Conservation (phyloP, 148 eudicot genomes). For the Pouteria glomerata region DNA sequence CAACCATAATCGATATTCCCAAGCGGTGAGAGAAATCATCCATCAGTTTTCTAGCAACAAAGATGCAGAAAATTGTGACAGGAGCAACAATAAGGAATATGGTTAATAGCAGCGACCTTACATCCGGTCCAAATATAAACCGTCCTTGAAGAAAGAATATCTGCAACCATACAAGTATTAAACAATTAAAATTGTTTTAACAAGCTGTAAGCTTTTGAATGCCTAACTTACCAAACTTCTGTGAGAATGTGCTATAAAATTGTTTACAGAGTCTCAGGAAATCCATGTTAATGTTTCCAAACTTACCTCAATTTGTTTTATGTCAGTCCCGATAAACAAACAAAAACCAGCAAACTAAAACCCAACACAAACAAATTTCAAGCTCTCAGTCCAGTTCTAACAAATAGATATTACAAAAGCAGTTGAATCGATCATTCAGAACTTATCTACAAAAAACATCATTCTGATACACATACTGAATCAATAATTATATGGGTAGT, state of each 20-base stretch:
- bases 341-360: neutral
- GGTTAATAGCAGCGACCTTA: constrained; percentile 77
- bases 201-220: neutral
- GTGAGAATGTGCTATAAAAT: neutral
- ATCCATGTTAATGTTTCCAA: neutral
- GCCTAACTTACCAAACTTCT: neutral
- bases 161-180: constrained; percentile 46
- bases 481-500: too few relatives aligned
- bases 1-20: constrained; percentile 72
- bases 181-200: neutral
- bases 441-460: neutral
- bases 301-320: neutral
- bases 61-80: constrained; percentile 66
- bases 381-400: neutral
- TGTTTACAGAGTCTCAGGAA: neutral
- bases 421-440: neutral
- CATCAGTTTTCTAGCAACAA: constrained; percentile 81
- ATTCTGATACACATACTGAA: neutral
- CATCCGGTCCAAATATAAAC: constrained; percentile 96
- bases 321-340: neutral
- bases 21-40: constrained; percentile 53
- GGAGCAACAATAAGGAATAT: constrained; percentile 90
- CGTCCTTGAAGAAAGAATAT: constrained; percentile 82
- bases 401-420: neutral
- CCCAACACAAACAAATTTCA: neutral